phyloP scores from a whole-genome alignment of 345 rosid species.

The Kernera saxatilis region DNA sequence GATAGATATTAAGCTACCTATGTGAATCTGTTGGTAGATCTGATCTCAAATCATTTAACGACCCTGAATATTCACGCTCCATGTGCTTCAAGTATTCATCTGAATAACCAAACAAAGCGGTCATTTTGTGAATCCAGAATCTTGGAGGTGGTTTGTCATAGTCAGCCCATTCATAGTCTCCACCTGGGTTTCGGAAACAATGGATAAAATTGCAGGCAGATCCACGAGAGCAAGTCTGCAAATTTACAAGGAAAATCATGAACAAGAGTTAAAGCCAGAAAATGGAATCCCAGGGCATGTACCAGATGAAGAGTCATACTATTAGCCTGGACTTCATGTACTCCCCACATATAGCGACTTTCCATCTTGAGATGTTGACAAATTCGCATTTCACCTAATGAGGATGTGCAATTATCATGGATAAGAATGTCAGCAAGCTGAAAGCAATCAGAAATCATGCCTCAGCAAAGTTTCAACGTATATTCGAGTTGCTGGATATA shows the following conservation, averaged over 20 bases:
- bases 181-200: constrained; percentile 96
- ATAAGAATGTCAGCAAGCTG: constrained; percentile 3
- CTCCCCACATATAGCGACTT: constrained; percentile 96
- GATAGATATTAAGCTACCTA: constrained; percentile 31
- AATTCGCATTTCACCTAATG: constrained; percentile 79
- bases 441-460: neutral
- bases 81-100: constrained; percentile 43
- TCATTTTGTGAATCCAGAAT: constrained; percentile 82
- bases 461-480: neutral
- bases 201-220: constrained; percentile 91
- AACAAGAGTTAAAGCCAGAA: constrained; percentile 11
- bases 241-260: neutral
- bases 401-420: constrained; percentile 5
- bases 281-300: neutral
- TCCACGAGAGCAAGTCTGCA: constrained; percentile 94
- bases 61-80: constrained; percentile 34
- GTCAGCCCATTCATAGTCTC: constrained; percentile 99
- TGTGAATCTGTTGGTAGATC: constrained; percentile 29
- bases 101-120: constrained; percentile 71
- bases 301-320: constrained; percentile 38
- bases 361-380: constrained; percentile 83
- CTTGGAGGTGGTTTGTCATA: constrained; percentile 89
- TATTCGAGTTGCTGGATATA: neutral
- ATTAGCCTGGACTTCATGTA: constrained; percentile 76
- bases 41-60: constrained; percentile 26